phyloP scores from a whole-genome alignment of 2,329 filamentous ascomycete species.

The Cryphonectria radicalis region DNA sequence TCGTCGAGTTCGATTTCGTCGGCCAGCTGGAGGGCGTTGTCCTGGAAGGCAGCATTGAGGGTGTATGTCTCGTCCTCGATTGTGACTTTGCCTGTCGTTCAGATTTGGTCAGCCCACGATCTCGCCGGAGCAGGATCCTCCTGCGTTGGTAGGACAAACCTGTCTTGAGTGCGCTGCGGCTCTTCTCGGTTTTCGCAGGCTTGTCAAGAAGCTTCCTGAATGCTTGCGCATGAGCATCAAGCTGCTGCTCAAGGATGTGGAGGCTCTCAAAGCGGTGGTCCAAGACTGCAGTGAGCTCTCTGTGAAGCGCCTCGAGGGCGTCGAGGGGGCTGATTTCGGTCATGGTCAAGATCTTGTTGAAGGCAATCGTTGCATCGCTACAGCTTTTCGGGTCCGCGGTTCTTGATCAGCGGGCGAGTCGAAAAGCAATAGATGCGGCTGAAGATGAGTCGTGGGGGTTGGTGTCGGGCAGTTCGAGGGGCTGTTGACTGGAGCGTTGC shows the following conservation, averaged over 20 bases:
- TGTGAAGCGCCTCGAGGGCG: conserved; percentile 81
- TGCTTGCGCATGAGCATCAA: conserved; percentile 69
- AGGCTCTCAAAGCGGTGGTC: conserved; percentile 66
- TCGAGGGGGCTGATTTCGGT: conserved; percentile 74
- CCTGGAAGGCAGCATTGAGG: conserved; percentile 86
- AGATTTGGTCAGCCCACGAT: conserved; percentile 30
- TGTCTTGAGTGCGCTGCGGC: conserved; percentile 70
- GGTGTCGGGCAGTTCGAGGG: background rate
- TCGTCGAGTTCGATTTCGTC: conserved; percentile 93
- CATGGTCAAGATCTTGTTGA: conserved; percentile 54
- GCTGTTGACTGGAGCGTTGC: background rate
- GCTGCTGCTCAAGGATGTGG: conserved; percentile 70
- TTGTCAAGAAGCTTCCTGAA: conserved; percentile 77
- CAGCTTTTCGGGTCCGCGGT: conserved; percentile 1
- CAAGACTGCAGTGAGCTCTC: conserved; percentile 78
- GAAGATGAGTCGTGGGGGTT: background rate
- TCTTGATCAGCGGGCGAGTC: background rate
- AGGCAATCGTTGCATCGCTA: conserved; percentile 25
- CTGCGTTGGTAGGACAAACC: conserved; percentile 49
- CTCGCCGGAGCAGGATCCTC: conserved; percentile 18
- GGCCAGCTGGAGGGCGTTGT: conserved; percentile 78
- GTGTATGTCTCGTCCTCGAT: conserved; percentile 75
- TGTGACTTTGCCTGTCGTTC: conserved; percentile 69
- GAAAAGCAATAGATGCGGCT: no score
- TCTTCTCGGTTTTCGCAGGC: conserved; percentile 72